phyloP scores from a whole-genome alignment of 169 alveolate genomes.

The Cryptosporidium tyzzeri region DNA sequence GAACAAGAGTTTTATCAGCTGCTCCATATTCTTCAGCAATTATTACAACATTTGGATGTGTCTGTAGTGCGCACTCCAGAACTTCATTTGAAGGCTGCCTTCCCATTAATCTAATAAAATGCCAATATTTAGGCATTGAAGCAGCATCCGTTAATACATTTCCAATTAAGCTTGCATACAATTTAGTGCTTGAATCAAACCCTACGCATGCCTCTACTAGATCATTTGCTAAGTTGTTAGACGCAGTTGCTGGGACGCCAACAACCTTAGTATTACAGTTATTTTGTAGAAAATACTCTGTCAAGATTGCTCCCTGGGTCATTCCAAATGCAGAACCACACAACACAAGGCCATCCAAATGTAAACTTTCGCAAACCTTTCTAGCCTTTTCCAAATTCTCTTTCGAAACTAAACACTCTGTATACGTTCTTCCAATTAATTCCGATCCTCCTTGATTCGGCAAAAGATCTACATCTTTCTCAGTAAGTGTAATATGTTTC shows the following conservation, averaged over 20 bases:
- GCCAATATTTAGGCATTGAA: slow-evolving; percentile 98
- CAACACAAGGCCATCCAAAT: slow-evolving; percentile 94
- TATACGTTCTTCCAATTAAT: slow-evolving; percentile 88
- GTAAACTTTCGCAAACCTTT: slow-evolving; percentile 81
- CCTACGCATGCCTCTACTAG: slow-evolving; percentile 95
- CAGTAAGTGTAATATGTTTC: slow-evolving; percentile 87
- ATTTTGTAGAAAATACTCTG: slow-evolving; percentile 90
- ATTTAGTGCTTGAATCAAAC: slow-evolving; percentile 96
- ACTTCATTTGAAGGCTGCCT: slow-evolving; percentile 96
- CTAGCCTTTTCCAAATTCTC: slow-evolving; percentile 81
- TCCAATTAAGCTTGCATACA: slow-evolving; percentile 96
- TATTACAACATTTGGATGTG: slow-evolving; percentile 96
- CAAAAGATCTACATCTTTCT: slow-evolving; percentile 89
- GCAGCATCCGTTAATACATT: slow-evolving; percentile 98
- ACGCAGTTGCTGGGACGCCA: slow-evolving; percentile 96
- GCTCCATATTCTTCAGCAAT: slow-evolving; percentile 96
- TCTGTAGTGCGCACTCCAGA: slow-evolving; percentile 94
- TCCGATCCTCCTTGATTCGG: slow-evolving; percentile 97
- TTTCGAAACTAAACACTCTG: slow-evolving; percentile 83
- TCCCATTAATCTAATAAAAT: slow-evolving; percentile 97
- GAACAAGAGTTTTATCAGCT: slow-evolving; percentile 93
- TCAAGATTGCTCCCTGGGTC: slow-evolving; percentile 92
- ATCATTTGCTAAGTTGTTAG: slow-evolving; percentile 91
- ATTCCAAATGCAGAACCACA: slow-evolving; percentile 96
- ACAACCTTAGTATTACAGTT: slow-evolving; percentile 90